Base-by-base conservation (phyloP, 208 protist genomes). In the Tetramitus jugosus region DNA sequence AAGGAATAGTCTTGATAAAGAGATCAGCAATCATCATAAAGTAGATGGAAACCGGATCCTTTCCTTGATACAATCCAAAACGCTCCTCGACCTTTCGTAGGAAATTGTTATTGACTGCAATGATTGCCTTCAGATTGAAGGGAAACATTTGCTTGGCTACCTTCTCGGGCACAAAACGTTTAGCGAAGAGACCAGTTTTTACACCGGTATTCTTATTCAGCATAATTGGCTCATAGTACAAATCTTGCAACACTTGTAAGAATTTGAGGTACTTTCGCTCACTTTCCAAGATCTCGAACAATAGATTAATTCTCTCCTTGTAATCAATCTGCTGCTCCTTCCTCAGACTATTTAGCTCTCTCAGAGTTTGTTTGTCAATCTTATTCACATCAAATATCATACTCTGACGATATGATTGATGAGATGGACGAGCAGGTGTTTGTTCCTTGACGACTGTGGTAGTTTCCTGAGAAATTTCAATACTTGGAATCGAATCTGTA, bases 241-340 rank as follows among this genome's bases (percentile, higher is more conserved):
- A 39, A 52, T 74, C 67, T 10, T 39, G 39, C 17, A 49, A 53
- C 4, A 53, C 29, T 17, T 74, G n/a, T 43, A 74, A 37, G 53
- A 42, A 74, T 37, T 74, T 29, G 3, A 74, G 42, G 53, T 74
- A 74, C 37, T 45, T 53, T 53, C 42, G 3, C 37, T 74, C 67
- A 74, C 67, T 74, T 39, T 53, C 43, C 39, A 74, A 39, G 23
- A 74, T 74, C 53, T 74, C 67, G 23, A 53, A 4, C 23, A 74
- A 23, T 29, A 74, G 4, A 29, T 53, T 45, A 35, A 74, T 35
- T 74, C 67, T 74, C 33, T 74, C 67, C 26, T 74, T 68, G n/a
- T 49, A 14, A 4, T 49, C 45, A 17, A 17, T 49, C 14, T 49
- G 45, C 45, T 49, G 4, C 45, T 49, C 45, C 14, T 49, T 49